Evolutionary conservation across 1,139 yeast genomes (phyloP).

Genomic region (Scheffersomyces segobiensis): DNA sequence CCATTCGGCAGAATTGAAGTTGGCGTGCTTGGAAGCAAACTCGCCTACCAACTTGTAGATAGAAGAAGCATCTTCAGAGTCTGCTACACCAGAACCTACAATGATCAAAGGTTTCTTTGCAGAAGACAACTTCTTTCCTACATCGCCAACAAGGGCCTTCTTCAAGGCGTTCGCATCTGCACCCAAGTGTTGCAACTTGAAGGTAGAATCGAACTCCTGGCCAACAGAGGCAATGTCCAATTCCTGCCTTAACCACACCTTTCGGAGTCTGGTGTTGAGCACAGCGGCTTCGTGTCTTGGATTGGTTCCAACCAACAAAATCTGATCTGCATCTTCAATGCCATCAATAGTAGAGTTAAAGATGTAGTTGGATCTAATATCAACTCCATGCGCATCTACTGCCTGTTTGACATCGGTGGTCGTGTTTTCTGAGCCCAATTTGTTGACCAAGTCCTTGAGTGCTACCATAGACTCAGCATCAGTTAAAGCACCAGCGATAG

Average conservation of each 20-base stretch:
- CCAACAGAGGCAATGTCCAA: constrained; percentile 74
- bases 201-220: constrained; percentile 75
- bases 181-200: constrained; percentile 66
- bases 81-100: constrained; percentile 80
- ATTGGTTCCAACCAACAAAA: constrained; percentile 78
- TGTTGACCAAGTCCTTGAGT: constrained; percentile 75
- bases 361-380: constrained; percentile 75
- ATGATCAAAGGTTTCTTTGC: constrained; percentile 80
- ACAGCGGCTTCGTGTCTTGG: constrained; percentile 93
- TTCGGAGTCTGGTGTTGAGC: constrained; percentile 78
- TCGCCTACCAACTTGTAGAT: constrained; percentile 63
- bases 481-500: constrained; percentile 76
- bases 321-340: constrained; percentile 79
- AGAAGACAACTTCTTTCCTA: constrained; percentile 65
- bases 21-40: constrained; percentile 58
- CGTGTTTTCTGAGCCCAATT: constrained; percentile 78
- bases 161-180: constrained; percentile 56
- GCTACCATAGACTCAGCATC: constrained; percentile 86
- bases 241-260: constrained; percentile 72
- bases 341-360: constrained; percentile 83
- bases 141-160: constrained; percentile 63
- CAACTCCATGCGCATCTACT: constrained; percentile 70
- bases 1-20: constrained; percentile 75
- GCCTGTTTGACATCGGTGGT: constrained; percentile 67
- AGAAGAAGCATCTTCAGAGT: constrained; percentile 64